Evolutionary conservation across 768 basidiomycete genomes (phyloP), one percentile per base, ranked within the genome.

Genomic region (Plicaturopsis crispa): DNA sequence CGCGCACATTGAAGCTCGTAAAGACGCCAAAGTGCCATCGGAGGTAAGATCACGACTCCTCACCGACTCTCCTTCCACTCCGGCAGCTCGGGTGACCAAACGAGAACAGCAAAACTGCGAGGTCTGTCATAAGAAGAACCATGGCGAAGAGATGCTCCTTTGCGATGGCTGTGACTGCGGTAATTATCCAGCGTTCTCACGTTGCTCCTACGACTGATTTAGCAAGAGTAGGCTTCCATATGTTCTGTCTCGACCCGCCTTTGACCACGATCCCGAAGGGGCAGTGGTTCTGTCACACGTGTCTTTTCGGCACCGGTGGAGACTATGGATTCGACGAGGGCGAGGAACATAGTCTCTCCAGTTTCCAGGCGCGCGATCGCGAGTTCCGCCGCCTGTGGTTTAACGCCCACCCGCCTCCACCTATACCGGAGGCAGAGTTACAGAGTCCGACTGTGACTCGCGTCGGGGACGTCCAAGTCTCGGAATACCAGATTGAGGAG

Each of bases 291-390:
- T 99, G 96, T 58, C 85, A 84, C 49, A 80, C 81, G 3, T 99
- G 96, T 55, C 67, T 99, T 16, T 73, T 91, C 28, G 84, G 80
- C 26, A 93, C 89, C 0, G 93, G 94, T 8, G 87, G 87, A 36
- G 96, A 97, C 61, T 99, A 88, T 51, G 96, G 96, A 21, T 99
- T 98, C 52, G 96, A 97, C 50, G 93, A 97, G 53, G 96, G 96
- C 28, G 84, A 97, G 60, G 94, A 98, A 48, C 96, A 99, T 58
- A 79, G 80, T 43, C 71, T 99, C 26, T 74, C 85, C 19, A 90
- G 80, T 51, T 98, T 98, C 62, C 90, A 92, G 51, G 85, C 84
- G 32, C 78, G 93, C 24, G 96, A 96, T 52, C 67, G 72, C 17
- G 89, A 87, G 49, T 99, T 99, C 61, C 78, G 90, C 43, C 72